phyloP scores from a whole-genome alignment of 768 basidiomycete species.

The Arthromyces matolae region DNA sequence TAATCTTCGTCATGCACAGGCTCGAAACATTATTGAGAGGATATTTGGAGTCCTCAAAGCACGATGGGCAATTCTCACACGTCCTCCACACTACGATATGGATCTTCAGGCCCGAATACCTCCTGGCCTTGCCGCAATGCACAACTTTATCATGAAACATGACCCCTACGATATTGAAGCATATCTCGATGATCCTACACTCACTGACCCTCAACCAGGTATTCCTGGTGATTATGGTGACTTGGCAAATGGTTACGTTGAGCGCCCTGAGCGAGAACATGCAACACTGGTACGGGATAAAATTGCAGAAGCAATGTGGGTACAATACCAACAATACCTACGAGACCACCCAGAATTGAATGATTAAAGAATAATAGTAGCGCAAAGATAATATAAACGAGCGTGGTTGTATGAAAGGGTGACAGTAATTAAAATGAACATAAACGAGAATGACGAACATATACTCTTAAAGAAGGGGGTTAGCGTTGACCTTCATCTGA shows the following conservation, averaged over 20 bases:
- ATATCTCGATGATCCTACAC: background rate
- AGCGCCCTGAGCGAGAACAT: background rate
- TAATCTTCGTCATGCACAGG: no score
- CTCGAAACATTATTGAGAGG: no score
- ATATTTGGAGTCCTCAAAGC: conserved; percentile 27
- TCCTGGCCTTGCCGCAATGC: conserved; percentile 17
- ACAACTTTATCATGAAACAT: no score
- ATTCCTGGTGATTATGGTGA: background rate
- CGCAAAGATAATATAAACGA: no score
- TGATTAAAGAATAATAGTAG: background rate
- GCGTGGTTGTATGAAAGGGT: no score
- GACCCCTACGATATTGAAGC: conserved; percentile 25
- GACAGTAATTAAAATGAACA: no score
- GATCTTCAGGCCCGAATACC: conserved; percentile 23
- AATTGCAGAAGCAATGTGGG: conserved; percentile 2
- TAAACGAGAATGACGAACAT: no score
- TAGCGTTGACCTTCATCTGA: no score
- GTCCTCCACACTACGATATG: conserved; percentile 20
- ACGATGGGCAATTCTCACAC: conserved; percentile 15
- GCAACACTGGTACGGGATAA: background rate
- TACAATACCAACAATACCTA: conserved; percentile 5
- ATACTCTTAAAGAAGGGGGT: no score
- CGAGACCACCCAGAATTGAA: background rate
- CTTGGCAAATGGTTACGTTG: background rate
- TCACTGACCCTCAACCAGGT: conserved; percentile 2